phyloP scores from a whole-genome alignment of 2,329 filamentous ascomycete species.

The Ilyonectria sp. region DNA sequence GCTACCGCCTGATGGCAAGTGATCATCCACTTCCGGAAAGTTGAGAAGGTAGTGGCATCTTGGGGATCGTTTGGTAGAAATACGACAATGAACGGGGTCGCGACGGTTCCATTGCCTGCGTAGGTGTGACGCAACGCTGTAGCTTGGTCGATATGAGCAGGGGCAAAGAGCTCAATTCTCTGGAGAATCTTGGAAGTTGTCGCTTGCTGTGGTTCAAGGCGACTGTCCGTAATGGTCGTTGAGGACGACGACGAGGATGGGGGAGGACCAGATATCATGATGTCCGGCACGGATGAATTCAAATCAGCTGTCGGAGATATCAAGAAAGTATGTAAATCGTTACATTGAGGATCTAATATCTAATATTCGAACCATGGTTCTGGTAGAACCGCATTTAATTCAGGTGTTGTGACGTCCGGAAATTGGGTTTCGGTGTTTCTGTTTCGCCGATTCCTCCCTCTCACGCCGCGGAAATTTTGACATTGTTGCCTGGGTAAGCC shows the following conservation, averaged over 20 bases:
- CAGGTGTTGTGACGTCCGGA: not conserved
- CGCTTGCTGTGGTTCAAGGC: not conserved
- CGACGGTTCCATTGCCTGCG: slow-evolving; percentile 72
- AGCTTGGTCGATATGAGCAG: not conserved
- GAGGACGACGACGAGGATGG: not conserved
- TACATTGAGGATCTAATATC: too few relatives aligned
- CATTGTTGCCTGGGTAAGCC: not conserved
- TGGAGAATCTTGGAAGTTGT: not conserved
- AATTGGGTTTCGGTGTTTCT: not conserved
- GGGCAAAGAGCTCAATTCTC: not conserved
- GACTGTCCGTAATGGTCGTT: not conserved
- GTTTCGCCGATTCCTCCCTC: not conserved
- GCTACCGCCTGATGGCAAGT: slow-evolving; percentile 69
- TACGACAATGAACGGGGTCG: slow-evolving; percentile 77
- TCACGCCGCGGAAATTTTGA: not conserved
- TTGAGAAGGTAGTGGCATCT: slow-evolving; percentile 73
- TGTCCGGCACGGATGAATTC: too few relatives aligned
- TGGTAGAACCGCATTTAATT: too few relatives aligned
- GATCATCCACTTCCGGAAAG: slow-evolving; percentile 74
- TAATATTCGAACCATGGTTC: too few relatives aligned
- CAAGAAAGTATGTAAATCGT: too few relatives aligned
- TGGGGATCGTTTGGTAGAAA: slow-evolving; percentile 77
- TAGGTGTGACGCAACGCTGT: slow-evolving; percentile 54
- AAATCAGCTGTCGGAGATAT: too few relatives aligned
- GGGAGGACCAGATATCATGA: too few relatives aligned